Percentiles rank a stretch among this genome's conserved stretches.
Evolutionary conservation across 2,329 filamentous ascomycete species (phyloP).

Genomic region (Fusarium sp.): DNA sequence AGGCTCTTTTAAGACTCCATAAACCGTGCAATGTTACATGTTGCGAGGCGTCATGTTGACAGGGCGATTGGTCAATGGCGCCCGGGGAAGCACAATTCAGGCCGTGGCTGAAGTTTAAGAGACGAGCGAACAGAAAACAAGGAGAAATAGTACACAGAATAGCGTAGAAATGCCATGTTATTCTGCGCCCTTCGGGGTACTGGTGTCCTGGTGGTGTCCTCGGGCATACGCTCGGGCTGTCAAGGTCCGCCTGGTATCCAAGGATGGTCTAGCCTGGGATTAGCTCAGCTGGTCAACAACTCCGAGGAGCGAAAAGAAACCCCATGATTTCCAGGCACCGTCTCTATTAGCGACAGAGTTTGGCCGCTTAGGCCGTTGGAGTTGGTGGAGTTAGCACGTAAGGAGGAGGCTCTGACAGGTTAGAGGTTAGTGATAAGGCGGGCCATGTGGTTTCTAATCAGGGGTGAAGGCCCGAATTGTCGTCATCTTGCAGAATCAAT

Average conservation of each 20-base stretch:
- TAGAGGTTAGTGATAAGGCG: neutral
- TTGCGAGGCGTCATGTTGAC: constrained; percentile 22
- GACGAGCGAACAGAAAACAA: neutral
- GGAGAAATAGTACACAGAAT: neutral
- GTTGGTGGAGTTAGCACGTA: neutral
- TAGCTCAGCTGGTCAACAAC: neutral
- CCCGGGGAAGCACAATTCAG: constrained; percentile 4
- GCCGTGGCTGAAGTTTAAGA: neutral
- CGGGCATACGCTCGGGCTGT: constrained; percentile 3
- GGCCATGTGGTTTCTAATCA: neutral
- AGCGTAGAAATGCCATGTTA: neutral
- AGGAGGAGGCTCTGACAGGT: neutral
- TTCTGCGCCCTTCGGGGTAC: neutral
- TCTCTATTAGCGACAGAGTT: constrained; percentile 2
- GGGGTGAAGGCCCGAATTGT: neutral
- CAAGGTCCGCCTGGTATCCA: neutral
- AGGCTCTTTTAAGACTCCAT: neutral
- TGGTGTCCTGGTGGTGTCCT: neutral
- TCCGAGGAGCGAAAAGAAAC: neutral
- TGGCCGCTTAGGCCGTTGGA: neutral
- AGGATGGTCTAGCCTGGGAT: neutral
- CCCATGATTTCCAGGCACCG: constrained; percentile 1
- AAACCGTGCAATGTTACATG: neutral
- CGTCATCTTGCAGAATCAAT: neutral
- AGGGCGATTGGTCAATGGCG: constrained; percentile 34